Conservation (phyloP, 2,329 filamentous ascomycete genomes). For the Chaetomium globosum region DNA sequence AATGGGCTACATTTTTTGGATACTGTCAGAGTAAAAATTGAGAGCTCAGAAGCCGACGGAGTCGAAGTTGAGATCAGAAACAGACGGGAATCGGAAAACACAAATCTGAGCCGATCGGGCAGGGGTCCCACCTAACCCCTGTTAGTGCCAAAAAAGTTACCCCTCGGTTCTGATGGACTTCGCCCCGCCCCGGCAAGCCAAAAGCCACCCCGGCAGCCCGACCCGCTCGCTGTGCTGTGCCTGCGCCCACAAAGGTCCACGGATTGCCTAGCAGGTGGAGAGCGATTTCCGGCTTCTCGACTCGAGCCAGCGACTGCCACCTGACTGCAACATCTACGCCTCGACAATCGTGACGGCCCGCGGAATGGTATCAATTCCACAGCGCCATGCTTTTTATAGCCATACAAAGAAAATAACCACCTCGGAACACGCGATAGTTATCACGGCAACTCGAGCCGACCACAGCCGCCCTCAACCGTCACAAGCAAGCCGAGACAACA, state of each 20-base stretch:
- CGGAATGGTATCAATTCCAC: conserved; percentile 29
- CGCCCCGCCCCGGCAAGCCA: conserved; percentile 22
- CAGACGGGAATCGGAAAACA: not conserved
- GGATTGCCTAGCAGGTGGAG: conserved; percentile 21
- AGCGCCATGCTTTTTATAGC: conserved; percentile 16
- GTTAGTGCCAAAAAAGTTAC: conserved; percentile 17
- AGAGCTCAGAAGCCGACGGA: not conserved
- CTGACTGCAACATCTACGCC: conserved; percentile 14
- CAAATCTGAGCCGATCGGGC: not conserved
- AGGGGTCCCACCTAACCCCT: conserved; percentile 1
- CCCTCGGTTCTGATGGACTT: conserved; percentile 24
- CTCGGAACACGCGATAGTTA: conserved; percentile 1
- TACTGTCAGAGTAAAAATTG: not conserved
- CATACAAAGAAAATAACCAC: conserved; percentile 10
- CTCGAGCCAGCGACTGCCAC: conserved; percentile 22
- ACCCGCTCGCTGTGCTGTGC: conserved; percentile 21
- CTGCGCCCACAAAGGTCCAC: conserved; percentile 5
- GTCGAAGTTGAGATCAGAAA: not conserved
- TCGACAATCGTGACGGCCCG: conserved; percentile 20
- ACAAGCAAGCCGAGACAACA: conserved; percentile 21
- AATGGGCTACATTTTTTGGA: not conserved
- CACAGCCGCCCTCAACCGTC: conserved; percentile 14
- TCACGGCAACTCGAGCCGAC: conserved; percentile 19
- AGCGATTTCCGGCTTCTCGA: conserved; percentile 33
- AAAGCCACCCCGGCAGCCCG: conserved; percentile 21